These are phyloP conservation scores for Lobulomyces angularis DNA, from an alignment of 192 early-diverging fungal genomes.

Conservation along the genomic window DNA sequence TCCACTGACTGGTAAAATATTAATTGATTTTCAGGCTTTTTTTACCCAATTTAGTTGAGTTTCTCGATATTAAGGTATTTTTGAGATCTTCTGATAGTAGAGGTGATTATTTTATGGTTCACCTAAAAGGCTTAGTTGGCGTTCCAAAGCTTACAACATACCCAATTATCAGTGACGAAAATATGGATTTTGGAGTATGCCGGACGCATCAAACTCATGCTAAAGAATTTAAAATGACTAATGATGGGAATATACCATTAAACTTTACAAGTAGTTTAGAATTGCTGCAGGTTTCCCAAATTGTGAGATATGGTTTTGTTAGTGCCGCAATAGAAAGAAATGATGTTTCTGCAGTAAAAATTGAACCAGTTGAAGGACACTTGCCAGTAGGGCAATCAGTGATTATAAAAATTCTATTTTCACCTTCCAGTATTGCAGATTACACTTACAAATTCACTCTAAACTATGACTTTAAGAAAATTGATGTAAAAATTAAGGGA, in stretches of 20 bases:
- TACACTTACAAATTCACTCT: conserved; percentile 33
- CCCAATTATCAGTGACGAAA: conserved; percentile 20
- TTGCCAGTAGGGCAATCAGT: conserved; percentile 30
- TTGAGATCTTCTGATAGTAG: conserved; percentile 39
- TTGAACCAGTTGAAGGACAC: conserved; percentile 18
- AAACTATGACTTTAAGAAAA: conserved; percentile 35
- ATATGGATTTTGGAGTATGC: conserved; percentile 44
- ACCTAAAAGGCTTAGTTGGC: conserved; percentile 34
- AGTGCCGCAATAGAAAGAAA: not conserved
- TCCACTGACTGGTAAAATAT: too few species aligned
- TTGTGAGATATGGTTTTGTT: not conserved
- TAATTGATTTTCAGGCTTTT: too few species aligned
- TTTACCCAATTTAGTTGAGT: conserved; percentile 34
- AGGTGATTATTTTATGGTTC: conserved; percentile 42
- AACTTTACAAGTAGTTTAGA: not conserved
- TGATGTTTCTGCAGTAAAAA: conserved; percentile 11
- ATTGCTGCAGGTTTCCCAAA: not conserved
- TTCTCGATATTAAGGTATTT: conserved; percentile 33
- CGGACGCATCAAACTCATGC: conserved; percentile 20
- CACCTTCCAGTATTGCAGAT: conserved; percentile 28
- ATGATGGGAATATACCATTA: conserved; percentile 52
- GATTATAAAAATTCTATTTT: conserved; percentile 25
- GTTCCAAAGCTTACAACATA: conserved; percentile 34
- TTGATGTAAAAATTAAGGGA: conserved; percentile 23
- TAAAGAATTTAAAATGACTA: conserved; percentile 34